Evolutionary conservation across 2,329 filamentous ascomycete genomes (phyloP), one percentile per base, ranked within the genome.

Genomic region (Pseudocercospora fuligena): DNA sequence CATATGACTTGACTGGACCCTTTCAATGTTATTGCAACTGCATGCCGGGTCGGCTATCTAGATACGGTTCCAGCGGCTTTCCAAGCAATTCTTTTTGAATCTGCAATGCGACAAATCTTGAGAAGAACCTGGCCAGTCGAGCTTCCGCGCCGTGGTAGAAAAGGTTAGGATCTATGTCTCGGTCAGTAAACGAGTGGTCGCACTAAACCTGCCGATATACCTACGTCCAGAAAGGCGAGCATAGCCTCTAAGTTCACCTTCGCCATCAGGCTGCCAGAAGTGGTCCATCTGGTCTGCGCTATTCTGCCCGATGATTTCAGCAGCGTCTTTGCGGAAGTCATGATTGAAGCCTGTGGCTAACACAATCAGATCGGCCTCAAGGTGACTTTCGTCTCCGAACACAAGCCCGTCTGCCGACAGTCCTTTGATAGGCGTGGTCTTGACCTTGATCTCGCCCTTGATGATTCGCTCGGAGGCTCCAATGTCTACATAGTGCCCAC

Each of bases 401-500:
- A 76, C 66, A 6, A 85, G 73, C 1, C 81, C 82, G 1, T 78
- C 73, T 3, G 77, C 72, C 0, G 80, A 78, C 60, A 82, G 79
- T 4, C 73, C 66, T 11, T 75, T 72, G 25, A 81, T 76, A 5
- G 78, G 72, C 25, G 77, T 78, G 8, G 78, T 76, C 71, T 82
- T 81, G 53, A 85, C 74, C 63, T 80, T 80, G 66, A 85, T 83
- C 75, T 83, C 74, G 14, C 82, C 80, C 5, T 80, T 75, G 9
- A 79, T 73, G 47, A 84, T 83, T 59, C 81, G 76, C 29, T 75
- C 74, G 0, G 77, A 81, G 2, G 77, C 78, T 0, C 83, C 83
- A 25, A 83, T 79, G 64, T 85, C 82, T 58, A 84, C 79, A 67
- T 84, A 84, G 69, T 84, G 82, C 0, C 83, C 82, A 3, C 83